A percentile compares a stretch with the other conserved stretches of the same genome.
These are phyloP conservation scores for Nannizzia gypsea DNA, from an alignment of 2,329 filamentous ascomycete genomes.

Conservation along the genomic window DNA sequence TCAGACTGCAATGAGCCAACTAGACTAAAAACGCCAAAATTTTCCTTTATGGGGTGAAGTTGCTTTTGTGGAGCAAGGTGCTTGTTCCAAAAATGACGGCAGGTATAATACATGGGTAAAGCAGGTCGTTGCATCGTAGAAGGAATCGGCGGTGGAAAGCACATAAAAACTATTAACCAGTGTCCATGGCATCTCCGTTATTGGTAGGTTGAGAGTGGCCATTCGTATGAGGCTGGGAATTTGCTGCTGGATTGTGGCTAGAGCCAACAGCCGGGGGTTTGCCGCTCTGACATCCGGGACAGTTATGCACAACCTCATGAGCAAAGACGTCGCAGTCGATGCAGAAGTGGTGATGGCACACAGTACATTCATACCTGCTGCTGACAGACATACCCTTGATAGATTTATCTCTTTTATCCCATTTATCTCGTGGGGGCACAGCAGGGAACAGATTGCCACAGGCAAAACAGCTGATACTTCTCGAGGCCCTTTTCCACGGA, in stretches of 20 bases:
- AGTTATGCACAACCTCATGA: constrained; percentile 91
- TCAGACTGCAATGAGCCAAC: too few species aligned
- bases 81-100: neutral
- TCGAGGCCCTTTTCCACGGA: constrained; percentile 59
- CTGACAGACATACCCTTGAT: constrained; percentile 67
- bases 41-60: neutral
- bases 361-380: constrained; percentile 74
- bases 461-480: constrained; percentile 58
- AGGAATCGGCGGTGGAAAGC: neutral
- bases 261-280: constrained; percentile 7
- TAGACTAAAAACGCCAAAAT: neutral
- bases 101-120: neutral
- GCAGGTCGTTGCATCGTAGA: neutral
- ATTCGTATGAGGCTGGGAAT: neutral
- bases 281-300: constrained; percentile 65
- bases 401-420: constrained; percentile 22
- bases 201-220: constrained; percentile 4
- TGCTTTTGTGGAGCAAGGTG: neutral
- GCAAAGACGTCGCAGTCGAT: constrained; percentile 96
- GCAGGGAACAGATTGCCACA: constrained; percentile 63
- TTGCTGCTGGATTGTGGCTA: neutral
- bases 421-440: constrained; percentile 29
- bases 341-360: constrained; percentile 86
- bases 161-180: constrained; percentile 3
- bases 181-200: constrained; percentile 13